A percentile compares a stretch with the other conserved stretches of the same genome.
Evolutionary conservation across 1,284 basidiomycete species (phyloP).

Genomic region (Rhizoctonia solani): DNA sequence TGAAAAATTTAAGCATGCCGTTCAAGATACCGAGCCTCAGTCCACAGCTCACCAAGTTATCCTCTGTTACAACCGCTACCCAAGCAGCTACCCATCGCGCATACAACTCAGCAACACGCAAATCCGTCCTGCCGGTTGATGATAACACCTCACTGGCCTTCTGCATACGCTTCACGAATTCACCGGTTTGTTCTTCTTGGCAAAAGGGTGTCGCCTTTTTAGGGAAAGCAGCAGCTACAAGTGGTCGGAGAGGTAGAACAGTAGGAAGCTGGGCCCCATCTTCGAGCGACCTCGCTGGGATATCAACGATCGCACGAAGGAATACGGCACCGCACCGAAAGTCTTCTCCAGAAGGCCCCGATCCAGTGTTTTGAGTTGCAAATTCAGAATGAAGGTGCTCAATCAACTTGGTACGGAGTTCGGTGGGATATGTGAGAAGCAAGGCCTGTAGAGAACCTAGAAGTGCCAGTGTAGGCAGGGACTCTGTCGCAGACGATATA

Average conservation of each 20-base stretch:
- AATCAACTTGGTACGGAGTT: constrained; percentile 56
- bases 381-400: constrained; percentile 56
- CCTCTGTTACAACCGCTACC: constrained; percentile 54
- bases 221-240: constrained; percentile 41
- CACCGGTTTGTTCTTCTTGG: constrained; percentile 42
- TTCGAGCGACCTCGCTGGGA: constrained; percentile 4
- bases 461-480: constrained; percentile 60
- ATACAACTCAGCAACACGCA: constrained; percentile 54
- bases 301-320: constrained; percentile 13
- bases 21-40: not conserved
- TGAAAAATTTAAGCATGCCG: not conserved
- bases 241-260: constrained; percentile 11
- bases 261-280: constrained; percentile 18
- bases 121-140: constrained; percentile 39
- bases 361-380: constrained; percentile 53
- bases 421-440: constrained; percentile 60
- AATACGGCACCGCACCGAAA: constrained; percentile 12
- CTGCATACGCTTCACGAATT: constrained; percentile 60
- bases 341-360: constrained; percentile 18
- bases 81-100: constrained; percentile 60
- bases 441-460: constrained; percentile 60
- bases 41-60: constrained; percentile 63
- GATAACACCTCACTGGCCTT: constrained; percentile 62
- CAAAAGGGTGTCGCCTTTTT: constrained; percentile 44
- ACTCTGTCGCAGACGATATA: constrained; percentile 52